Evolutionary conservation across 805 yeast genomes (phyloP).

Genomic region (Wickerhamomyces alni): DNA sequence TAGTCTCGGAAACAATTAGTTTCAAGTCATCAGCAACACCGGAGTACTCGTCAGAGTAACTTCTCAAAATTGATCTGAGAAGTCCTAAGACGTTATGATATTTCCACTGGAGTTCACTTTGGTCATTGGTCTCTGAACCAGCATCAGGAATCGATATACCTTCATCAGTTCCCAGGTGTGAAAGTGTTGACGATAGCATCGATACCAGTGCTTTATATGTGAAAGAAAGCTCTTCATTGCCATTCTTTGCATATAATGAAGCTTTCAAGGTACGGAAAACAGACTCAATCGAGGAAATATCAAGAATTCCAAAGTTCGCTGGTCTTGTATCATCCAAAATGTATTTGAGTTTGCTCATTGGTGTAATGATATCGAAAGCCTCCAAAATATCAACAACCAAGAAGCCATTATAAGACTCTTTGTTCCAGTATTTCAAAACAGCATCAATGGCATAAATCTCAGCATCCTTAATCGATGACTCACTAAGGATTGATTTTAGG

Average conservation of each 20-base stretch:
- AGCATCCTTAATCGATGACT: constrained; percentile 1
- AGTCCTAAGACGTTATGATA: constrained; percentile 32
- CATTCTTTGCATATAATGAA: constrained; percentile 16
- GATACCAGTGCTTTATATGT: constrained; percentile 23
- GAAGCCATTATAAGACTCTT: constrained; percentile 59
- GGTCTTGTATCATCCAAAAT: constrained; percentile 32
- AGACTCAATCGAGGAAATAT: constrained; percentile 40
- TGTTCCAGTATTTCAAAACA: constrained; percentile 58
- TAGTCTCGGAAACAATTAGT: constrained; percentile 27
- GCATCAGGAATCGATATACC: constrained; percentile 23
- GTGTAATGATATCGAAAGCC: constrained; percentile 36
- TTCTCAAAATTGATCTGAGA: constrained; percentile 34
- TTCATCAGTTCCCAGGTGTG: constrained; percentile 13
- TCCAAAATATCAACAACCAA: constrained; percentile 50
- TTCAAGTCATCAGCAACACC: constrained; percentile 26
- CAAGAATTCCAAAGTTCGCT: constrained; percentile 32
- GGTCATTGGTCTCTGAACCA: constrained; percentile 24
- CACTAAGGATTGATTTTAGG: constrained; percentile 3
- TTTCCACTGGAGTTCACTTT: constrained; percentile 35
- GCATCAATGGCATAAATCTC: constrained; percentile 44
- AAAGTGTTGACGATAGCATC: constrained; percentile 17
- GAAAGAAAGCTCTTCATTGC: constrained; percentile 22
- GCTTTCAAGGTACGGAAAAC: constrained; percentile 30
- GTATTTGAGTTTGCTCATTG: constrained; percentile 36
- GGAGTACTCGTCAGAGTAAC: constrained; percentile 38